Base-by-base conservation (phyloP, 768 basidiomycete genomes). In the Boletus rubropictus region DNA sequence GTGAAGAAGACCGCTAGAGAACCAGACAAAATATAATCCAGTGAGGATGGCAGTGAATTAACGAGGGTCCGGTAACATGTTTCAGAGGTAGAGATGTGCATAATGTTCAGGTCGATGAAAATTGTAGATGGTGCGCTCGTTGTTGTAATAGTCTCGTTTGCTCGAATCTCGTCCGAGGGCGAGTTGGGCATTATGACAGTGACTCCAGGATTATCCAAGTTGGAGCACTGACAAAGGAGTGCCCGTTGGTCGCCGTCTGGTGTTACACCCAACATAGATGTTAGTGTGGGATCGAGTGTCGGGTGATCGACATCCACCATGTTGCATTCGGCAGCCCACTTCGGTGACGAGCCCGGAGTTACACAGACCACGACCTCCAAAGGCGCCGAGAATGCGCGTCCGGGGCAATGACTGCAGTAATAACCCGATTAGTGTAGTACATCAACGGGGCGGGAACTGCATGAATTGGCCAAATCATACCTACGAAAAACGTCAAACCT, bases 61-160 rank as follows among this genome's bases (percentile, higher is more conserved):
- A 40, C n/a, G 18, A 61, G 28, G 1, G 25, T 35, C 41, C 50
- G 38, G 31, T 58, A 60, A n/a, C 36, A 47, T 7, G 44, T 47
- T 17, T 60, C 49, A 34, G 56, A 56, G 18, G 42, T 29, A 12
- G 37, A 12, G 1, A 40, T 21, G 2, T 60, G 49, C 14, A 3
- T n/a, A 5, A 39, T 42, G 8, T 45, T 21, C 24, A 57, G 14
- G 17, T 38, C 9, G 15, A 57, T 14, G 3, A 51, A 42, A 4
- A 57, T 25, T n/a, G 39, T 49, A 38, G 49, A 25, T 12, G 25
- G 7, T 22, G 12, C 37, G 34, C 54, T 53, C 10, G 27, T 45
- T 20, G 46, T 58, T 14, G 40, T 56, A 5, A 51, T 40, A 3
- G 39, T 42, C 11, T 44, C 20, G 10, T 27, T 11, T 11, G 40